A percentile compares a stretch with the other conserved stretches of the same genome.
These are phyloP conservation scores for Lipomyces lipofer DNA, from an alignment of 805 yeast genomes.

Conservation along the genomic window DNA sequence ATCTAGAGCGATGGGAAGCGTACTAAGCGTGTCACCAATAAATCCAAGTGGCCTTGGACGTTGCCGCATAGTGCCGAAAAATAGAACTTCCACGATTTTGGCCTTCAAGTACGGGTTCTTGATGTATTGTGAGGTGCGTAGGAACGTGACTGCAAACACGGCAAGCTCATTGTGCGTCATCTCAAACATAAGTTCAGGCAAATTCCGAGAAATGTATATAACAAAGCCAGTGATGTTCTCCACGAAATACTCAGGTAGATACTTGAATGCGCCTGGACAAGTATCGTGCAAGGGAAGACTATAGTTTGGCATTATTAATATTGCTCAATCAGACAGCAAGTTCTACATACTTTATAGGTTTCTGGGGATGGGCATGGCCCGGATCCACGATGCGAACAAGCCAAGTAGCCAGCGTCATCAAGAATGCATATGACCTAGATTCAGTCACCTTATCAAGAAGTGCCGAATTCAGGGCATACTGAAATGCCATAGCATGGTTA, in stretches of 20 bases:
- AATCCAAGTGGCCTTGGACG: slow-evolving; percentile 58
- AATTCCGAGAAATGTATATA: slow-evolving; percentile 57
- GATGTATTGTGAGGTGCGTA: slow-evolving; percentile 65
- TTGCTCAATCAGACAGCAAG: no score
- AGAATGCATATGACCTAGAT: slow-evolving; percentile 69
- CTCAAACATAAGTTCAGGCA: slow-evolving; percentile 55
- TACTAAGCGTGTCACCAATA: slow-evolving; percentile 63
- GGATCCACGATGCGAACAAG: slow-evolving; percentile 75
- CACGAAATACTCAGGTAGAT: slow-evolving; percentile 78
- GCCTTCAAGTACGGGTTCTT: slow-evolving; percentile 94
- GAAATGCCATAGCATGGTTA: slow-evolving; percentile 45
- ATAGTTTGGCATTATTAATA: no score
- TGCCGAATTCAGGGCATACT: slow-evolving; percentile 63
- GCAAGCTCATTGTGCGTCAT: slow-evolving; percentile 46
- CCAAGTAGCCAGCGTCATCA: slow-evolving; percentile 73
- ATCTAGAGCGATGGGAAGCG: slow-evolving; percentile 60
- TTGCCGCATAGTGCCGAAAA: slow-evolving; percentile 60
- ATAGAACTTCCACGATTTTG: slow-evolving; percentile 75
- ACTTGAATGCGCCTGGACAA: slow-evolving; percentile 72
- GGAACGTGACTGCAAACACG: slow-evolving; percentile 68
- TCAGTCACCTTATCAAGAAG: slow-evolving; percentile 60
- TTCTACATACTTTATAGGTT: no score
- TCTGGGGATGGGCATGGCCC: slow-evolving; percentile 58
- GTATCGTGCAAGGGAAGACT: slow-evolving; percentile 55
- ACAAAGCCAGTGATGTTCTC: slow-evolving; percentile 80